Conservation (phyloP, 805 yeast species). For the Jamesozyma jinghongensis region DNA sequence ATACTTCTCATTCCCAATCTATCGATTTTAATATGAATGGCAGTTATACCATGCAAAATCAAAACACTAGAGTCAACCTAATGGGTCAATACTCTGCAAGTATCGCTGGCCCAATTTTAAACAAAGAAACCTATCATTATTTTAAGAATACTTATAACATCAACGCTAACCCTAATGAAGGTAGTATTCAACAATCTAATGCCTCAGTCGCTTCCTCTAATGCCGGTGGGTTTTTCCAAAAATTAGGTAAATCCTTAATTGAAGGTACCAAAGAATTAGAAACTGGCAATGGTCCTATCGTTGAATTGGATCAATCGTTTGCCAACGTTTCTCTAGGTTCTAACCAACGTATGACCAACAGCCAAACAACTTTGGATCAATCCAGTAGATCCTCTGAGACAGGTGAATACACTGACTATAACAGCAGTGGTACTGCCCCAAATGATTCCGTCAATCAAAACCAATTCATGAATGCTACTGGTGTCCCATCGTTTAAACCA, state of each 20-base stretch:
- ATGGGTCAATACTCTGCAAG: conserved; percentile 24
- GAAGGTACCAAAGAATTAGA: conserved; percentile 31
- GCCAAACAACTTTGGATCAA: conserved; percentile 5
- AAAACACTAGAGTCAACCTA: conserved; percentile 7
- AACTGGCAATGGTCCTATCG: conserved; percentile 2
- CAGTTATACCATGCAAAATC: not conserved
- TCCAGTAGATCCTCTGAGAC: conserved; percentile 3
- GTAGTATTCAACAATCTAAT: not conserved
- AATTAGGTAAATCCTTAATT: conserved; percentile 28
- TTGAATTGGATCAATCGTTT: not conserved
- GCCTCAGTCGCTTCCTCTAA: not conserved
- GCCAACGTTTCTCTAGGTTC: not conserved
- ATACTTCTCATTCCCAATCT: conserved; percentile 22
- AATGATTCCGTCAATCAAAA: conserved; percentile 2
- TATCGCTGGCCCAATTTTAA: conserved; percentile 16
- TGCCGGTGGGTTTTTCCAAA: conserved; percentile 27
- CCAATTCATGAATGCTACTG: conserved; percentile 16
- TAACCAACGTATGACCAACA: not conserved
- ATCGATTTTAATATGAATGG: conserved; percentile 10
- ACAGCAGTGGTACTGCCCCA: conserved; percentile 4
- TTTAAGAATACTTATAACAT: not conserved
- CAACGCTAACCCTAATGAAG: not conserved
- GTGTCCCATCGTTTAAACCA: conserved; percentile 25
- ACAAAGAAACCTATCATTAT: conserved; percentile 4
- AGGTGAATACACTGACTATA: conserved; percentile 4